Conservation (phyloP, 2,329 filamentous ascomycete species). For the Fusarium burgessii region DNA sequence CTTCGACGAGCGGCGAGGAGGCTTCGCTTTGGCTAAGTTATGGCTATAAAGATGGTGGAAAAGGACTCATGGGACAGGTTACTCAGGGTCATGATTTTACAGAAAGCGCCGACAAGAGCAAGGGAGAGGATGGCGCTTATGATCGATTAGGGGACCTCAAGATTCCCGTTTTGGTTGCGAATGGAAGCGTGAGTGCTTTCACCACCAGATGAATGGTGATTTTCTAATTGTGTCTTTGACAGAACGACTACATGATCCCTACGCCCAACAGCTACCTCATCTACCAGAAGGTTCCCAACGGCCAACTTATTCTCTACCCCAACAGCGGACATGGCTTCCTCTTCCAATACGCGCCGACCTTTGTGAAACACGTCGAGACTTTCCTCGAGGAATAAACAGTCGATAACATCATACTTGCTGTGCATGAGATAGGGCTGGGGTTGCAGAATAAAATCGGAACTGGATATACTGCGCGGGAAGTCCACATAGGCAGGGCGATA, state of each 20-base stretch:
- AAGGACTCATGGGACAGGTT: not conserved
- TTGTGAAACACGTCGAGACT: not conserved
- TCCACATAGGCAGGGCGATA: not conserved
- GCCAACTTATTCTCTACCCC: conserved; percentile 14
- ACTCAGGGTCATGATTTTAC: not conserved
- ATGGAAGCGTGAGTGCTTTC: not conserved
- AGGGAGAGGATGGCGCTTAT: not conserved
- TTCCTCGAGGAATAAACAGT: not conserved
- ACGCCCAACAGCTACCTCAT: conserved; percentile 15
- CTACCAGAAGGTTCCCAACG: not conserved
- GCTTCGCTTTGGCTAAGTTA: conserved; percentile 2
- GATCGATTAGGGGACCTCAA: not conserved
- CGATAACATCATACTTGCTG: accelerated
- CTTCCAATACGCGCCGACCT: conserved; percentile 6
- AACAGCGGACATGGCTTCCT: conserved; percentile 17
- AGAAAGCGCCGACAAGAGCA: not conserved
- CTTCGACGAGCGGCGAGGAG: not conserved
- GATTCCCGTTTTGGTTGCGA: not conserved
- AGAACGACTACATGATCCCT: conserved; percentile 21
- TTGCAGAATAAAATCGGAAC: no score
- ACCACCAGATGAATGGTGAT: accelerated
- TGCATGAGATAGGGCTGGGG: no score
- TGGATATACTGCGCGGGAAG: no score
- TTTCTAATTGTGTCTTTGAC: not conserved
- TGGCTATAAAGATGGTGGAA: not conserved